These are phyloP conservation scores for Cryptococcus deneoformans DNA, from an alignment of 1,284 basidiomycete species.

Conservation along the genomic window DNA sequence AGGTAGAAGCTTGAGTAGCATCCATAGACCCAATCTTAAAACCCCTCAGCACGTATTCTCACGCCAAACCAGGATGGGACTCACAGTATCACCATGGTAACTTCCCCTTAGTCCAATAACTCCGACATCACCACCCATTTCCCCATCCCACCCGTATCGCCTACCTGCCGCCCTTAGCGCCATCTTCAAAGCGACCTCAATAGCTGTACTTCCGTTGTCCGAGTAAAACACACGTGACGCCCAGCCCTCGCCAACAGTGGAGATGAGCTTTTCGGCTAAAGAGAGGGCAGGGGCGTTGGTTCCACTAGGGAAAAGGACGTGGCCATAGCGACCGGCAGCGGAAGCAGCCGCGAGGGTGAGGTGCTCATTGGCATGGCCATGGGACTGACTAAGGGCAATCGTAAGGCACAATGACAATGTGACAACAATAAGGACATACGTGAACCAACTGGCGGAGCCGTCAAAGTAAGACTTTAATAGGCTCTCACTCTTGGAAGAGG, in stretches of 20 bases:
- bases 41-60: not conserved
- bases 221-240: conserved; percentile 88
- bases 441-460: conserved; percentile 98
- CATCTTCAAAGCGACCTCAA: conserved; percentile 98
- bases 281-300: conserved; percentile 77
- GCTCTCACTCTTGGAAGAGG: conserved; percentile 28
- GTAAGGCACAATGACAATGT: too few species aligned
- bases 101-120: conserved; percentile 87
- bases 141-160: conserved; percentile 51
- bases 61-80: conserved; percentile 2
- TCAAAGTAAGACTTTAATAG: conserved; percentile 75
- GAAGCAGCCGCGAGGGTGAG: conserved; percentile 82
- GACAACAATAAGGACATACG: conserved; percentile 46
- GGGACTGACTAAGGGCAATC: conserved; percentile 58
- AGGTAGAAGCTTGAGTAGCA: conserved; percentile 81
- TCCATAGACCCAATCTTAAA: conserved; percentile 86
- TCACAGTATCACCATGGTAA: conserved; percentile 89
- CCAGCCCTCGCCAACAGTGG: conserved; percentile 68
- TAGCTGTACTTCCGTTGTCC: conserved; percentile 92
- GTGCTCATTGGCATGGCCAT: conserved; percentile 77
- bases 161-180: conserved; percentile 71
- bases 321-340: conserved; percentile 91
- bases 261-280: conserved; percentile 42
- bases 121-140: conserved; percentile 57
- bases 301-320: conserved; percentile 92